Evolutionary conservation across 768 basidiomycete genomes (phyloP).

Genomic region (Termitomyces sp.): DNA sequence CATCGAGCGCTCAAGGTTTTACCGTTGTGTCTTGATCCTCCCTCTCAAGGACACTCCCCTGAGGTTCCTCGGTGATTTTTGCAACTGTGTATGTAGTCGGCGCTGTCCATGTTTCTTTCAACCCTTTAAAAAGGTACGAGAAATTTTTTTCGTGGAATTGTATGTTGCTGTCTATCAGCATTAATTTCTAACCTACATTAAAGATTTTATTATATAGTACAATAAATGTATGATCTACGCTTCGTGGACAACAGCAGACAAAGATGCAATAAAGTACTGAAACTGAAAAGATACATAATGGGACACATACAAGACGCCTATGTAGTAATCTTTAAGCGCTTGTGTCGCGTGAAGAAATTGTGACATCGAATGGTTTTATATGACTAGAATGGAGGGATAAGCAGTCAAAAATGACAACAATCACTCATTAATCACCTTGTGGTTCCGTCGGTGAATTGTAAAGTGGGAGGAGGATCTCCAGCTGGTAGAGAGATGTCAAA

Average conservation of each 20-base stretch:
- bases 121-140: too few relatives aligned
- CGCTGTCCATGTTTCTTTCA: too few relatives aligned
- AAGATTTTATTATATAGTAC: too few relatives aligned
- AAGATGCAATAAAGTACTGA: background rate
- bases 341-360: conserved; percentile 9
- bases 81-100: background rate
- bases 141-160: background rate
- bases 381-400: conserved; percentile 10
- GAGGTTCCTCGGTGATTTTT: background rate
- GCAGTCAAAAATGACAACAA: background rate
- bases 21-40: too few relatives aligned
- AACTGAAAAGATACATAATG: background rate
- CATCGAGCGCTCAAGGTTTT: background rate
- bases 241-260: too few relatives aligned
- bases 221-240: background rate
- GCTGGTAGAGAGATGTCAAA: conserved; percentile 22
- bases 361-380: conserved; percentile 19
- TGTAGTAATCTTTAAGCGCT: background rate
- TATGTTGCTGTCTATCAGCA: background rate
- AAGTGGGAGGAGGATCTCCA: conserved; percentile 5
- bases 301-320: background rate
- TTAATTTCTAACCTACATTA: background rate
- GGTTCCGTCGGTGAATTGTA: conserved; percentile 25
- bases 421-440: conserved; percentile 21
- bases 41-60: too few relatives aligned